These are phyloP conservation scores for Paraphaeosphaeria minitans DNA, from an alignment of 2,329 filamentous ascomycete genomes.

Conservation along the genomic window DNA sequence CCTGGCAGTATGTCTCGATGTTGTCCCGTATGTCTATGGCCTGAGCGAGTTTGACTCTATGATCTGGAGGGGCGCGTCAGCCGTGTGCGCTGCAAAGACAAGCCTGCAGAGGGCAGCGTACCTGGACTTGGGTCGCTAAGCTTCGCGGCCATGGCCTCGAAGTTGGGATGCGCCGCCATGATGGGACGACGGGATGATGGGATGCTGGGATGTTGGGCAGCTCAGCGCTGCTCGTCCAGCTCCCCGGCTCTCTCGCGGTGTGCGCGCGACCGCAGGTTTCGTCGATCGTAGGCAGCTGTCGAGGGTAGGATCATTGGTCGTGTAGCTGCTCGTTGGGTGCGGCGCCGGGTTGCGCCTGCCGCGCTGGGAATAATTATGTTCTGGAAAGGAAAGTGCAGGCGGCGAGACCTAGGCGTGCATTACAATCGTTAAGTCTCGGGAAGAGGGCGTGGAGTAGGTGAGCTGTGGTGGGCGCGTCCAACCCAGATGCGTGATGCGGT, in stretches of 20 bases:
- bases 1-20: slow-evolving; percentile 84
- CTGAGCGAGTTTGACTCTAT: slow-evolving; percentile 79
- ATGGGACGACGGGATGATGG: too few species aligned
- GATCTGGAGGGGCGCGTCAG: slow-evolving; percentile 61
- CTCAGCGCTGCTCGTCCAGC: slow-evolving; percentile 28
- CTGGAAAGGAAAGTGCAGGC: slow-evolving; percentile 30
- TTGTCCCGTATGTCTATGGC: slow-evolving; percentile 88
- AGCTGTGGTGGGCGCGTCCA: slow-evolving; percentile 34
- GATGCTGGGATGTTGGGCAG: slow-evolving; percentile 36
- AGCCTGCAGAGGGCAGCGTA: slow-evolving; percentile 22
- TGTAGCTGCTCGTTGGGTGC: slow-evolving; percentile 21
- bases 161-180: slow-evolving; percentile 50
- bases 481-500: slow-evolving; percentile 22
- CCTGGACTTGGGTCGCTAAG: slow-evolving; percentile 51
- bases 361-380: slow-evolving; percentile 21
- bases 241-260: slow-evolving; percentile 15
- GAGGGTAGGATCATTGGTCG: slow-evolving; percentile 34
- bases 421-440: slow-evolving; percentile 35
- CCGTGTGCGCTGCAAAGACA: slow-evolving; percentile 1
- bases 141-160: slow-evolving; percentile 55
- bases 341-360: slow-evolving; percentile 20
- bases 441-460: slow-evolving; percentile 24
- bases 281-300: slow-evolving; percentile 21
- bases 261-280: slow-evolving; percentile 14
- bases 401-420: slow-evolving; percentile 29